Conservation (phyloP, 2,329 filamentous ascomycete genomes). For the Calycina herbarum region DNA sequence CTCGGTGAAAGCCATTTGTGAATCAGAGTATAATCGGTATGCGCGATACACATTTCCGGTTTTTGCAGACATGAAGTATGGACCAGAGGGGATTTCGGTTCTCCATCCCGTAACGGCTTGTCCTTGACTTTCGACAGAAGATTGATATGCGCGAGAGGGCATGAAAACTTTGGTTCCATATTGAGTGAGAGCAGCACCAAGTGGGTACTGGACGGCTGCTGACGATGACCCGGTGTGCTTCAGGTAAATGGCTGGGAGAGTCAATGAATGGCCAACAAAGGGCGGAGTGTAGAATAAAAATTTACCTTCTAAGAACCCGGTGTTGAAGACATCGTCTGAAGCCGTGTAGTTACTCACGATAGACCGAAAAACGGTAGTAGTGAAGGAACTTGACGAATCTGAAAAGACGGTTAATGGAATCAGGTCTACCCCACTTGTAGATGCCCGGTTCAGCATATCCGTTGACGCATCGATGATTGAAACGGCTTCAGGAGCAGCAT, state of each 20-base stretch:
- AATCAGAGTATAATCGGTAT: constrained; percentile 51
- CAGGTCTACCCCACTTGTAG: constrained; percentile 24
- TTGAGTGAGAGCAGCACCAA: constrained; percentile 21
- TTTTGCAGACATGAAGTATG: constrained; percentile 49
- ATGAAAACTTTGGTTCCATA: constrained; percentile 31
- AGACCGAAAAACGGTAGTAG: constrained; percentile 22
- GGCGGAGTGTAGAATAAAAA: too few species aligned
- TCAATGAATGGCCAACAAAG: not conserved
- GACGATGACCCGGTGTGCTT: constrained; percentile 13
- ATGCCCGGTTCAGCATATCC: constrained; percentile 18
- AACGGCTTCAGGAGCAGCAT: constrained; percentile 30
- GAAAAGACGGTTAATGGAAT: constrained; percentile 34
- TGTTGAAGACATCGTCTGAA: constrained; percentile 33
- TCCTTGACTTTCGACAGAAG: constrained; percentile 8
- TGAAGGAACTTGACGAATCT: constrained; percentile 23
- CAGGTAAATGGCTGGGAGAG: constrained; percentile 25
- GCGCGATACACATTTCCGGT: constrained; percentile 49
- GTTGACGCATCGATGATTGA: constrained; percentile 25
- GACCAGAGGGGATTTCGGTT: constrained; percentile 43
- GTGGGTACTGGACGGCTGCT: constrained; percentile 15
- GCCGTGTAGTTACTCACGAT: constrained; percentile 14
- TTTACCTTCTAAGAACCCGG: constrained; percentile 32
- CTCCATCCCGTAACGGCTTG: constrained; percentile 19
- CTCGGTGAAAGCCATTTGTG: constrained; percentile 50
- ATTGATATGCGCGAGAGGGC: constrained; percentile 20